Percentiles rank a stretch among this genome's conserved stretches.
These are phyloP conservation scores for Flaveria robusta DNA, from an alignment of 129 eudicot species.

Conservation along the genomic window DNA sequence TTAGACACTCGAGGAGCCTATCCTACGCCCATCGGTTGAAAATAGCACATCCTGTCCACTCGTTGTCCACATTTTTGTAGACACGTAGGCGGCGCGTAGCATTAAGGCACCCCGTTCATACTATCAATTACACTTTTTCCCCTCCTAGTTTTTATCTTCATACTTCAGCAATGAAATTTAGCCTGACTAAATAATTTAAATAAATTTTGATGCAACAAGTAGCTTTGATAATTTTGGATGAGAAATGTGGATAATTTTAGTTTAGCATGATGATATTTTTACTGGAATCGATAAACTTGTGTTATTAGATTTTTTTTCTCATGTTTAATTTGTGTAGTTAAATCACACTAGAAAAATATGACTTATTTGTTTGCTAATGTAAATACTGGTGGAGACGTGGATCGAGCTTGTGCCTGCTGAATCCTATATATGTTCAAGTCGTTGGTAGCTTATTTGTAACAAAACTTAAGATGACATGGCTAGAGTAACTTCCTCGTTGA, in stretches of 20 bases:
- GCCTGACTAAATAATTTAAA: too few relatives aligned
- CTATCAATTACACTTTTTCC: neutral
- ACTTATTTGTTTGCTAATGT: too few relatives aligned
- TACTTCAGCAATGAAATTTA: neutral
- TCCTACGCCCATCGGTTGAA: constrained; percentile 14
- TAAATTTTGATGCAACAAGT: too few relatives aligned
- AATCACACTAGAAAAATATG: neutral
- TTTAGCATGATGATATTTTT: neutral
- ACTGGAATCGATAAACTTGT: neutral
- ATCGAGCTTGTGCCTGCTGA: too few relatives aligned
- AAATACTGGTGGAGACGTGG: too few relatives aligned
- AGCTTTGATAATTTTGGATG: neutral
- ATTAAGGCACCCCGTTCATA: neutral
- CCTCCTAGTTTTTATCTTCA: constrained; percentile 4
- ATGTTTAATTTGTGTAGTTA: too few relatives aligned
- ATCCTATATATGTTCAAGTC: too few relatives aligned
- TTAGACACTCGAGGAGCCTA: constrained; percentile 21
- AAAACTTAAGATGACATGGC: too few relatives aligned
- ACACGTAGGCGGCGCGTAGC: constrained; percentile 28
- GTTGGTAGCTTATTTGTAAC: too few relatives aligned
- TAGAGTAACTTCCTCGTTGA: too few relatives aligned
- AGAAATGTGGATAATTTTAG: neutral
- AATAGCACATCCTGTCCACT: constrained; percentile 25
- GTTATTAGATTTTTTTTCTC: neutral
- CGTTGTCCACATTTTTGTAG: constrained; percentile 16